Base-by-base conservation (phyloP, 805 yeast species). In the Metschnikowia lunata region DNA sequence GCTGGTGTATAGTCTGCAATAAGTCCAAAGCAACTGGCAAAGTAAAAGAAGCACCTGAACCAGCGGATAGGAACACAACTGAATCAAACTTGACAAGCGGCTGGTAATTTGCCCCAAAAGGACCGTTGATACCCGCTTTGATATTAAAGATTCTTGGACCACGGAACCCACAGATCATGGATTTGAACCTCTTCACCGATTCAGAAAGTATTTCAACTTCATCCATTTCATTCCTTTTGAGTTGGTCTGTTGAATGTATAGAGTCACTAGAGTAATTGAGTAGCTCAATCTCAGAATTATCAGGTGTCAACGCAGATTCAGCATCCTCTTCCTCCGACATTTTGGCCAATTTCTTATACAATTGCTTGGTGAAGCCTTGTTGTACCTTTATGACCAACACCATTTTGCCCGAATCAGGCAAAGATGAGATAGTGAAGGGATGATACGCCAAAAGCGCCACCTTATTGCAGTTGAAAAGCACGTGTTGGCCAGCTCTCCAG, bases 401-500 rank as follows among this genome's bases (percentile, higher is more conserved):
- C 55, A 76, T 65, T 33, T 65, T 67, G 2, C 69, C 69, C 2
- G 66, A 44, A 7, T 60, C 67, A 10, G 74, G 57, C 31, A 71
- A 50, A 39, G 72, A 66, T 4, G 71, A 55, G 39, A 74, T 70
- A 3, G 79, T 72, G 54, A 75, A 75, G 1, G 80, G 80, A 52
- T 75, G 80, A 48, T 61, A 62, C 47, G 73, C 76, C 34, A 70
- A 52, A 7, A 53, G 48, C 2, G 62, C 59, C 13, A 74, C 67
- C 42, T 64, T 63, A 5, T 64, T 54, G 7, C 75, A 73, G 39
- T 63, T 70, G n/a, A 75, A 55, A 32, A 59, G 62, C 10, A 74
- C 63, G 51, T 75, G 76, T 52, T 72, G 78, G 4, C 79, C 79
- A 0, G 79, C 67, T 40, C 62, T 62, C 80, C 80, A 75, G 13